Percentiles rank a stretch among this genome's conserved stretches.
Evolutionary conservation across 768 basidiomycete species (phyloP).

Genomic region (Hygrophoropsis aurantiaca): DNA sequence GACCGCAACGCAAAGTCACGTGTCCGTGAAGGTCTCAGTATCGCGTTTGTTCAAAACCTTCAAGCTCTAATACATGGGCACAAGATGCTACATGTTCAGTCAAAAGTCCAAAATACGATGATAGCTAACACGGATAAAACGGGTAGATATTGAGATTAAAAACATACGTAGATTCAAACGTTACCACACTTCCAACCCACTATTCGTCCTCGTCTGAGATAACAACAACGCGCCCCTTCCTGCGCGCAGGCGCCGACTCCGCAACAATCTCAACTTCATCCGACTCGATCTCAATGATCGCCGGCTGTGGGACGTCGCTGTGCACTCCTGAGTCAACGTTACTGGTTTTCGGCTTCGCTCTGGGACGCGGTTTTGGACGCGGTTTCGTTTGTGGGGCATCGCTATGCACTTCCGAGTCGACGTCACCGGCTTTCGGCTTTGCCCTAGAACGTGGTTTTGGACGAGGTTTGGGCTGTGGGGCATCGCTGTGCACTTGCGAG

Average conservation of each 20-base stretch:
- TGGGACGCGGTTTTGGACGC: slow-evolving; percentile 40
- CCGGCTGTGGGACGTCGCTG: slow-evolving; percentile 6
- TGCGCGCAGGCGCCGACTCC: slow-evolving; percentile 10
- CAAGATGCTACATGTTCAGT: too few relatives aligned
- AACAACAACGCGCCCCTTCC: slow-evolving; percentile 28
- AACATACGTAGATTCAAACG: too few relatives aligned
- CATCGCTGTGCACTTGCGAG: neutral
- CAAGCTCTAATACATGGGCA: too few relatives aligned
- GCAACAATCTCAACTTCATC: slow-evolving; percentile 5
- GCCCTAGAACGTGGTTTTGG: slow-evolving; percentile 44
- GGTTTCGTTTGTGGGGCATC: slow-evolving; percentile 12
- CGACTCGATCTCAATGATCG: slow-evolving; percentile 22
- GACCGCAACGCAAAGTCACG: too few relatives aligned
- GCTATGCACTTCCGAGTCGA: neutral
- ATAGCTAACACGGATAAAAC: too few relatives aligned
- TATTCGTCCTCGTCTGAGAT: slow-evolving; percentile 40
- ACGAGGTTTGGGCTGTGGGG: slow-evolving; percentile 18
- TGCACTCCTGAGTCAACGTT: neutral
- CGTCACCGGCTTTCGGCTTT: slow-evolving; percentile 19
- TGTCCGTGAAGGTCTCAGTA: too few relatives aligned
- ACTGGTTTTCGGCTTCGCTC: slow-evolving; percentile 31
- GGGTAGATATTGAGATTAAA: too few relatives aligned
- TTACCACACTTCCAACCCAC: too few relatives aligned
- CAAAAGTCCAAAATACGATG: too few relatives aligned
- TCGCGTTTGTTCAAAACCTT: too few relatives aligned